Conservation (phyloP, 768 basidiomycete species). For the Kwoniella sp. region DNA sequence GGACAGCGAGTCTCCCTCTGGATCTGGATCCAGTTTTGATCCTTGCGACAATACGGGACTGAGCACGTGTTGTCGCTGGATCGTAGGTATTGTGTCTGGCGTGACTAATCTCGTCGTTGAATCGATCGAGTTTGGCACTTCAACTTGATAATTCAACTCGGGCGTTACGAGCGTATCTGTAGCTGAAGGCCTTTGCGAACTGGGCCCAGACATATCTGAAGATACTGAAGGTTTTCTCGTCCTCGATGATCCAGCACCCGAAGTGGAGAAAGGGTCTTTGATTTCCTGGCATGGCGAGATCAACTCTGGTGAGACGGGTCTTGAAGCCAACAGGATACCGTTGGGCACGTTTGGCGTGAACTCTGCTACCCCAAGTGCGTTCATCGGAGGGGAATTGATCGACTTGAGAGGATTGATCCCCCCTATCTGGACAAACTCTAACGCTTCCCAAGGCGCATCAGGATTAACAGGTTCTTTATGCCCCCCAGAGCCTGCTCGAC, state of each 20-base stretch:
- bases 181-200: conserved; percentile 9
- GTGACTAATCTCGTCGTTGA: conserved; percentile 12
- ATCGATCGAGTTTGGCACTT: conserved; percentile 11
- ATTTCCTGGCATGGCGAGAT: conserved; percentile 11
- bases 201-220: conserved; percentile 11
- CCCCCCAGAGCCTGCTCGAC: not conserved
- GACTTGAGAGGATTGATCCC: conserved; percentile 3
- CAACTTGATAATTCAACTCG: conserved; percentile 13
- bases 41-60: conserved; percentile 28
- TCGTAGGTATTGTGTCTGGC: conserved; percentile 6
- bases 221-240: conserved; percentile 10
- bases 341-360: conserved; percentile 11
- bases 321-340: conserved; percentile 16
- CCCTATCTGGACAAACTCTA: conserved; percentile 46
- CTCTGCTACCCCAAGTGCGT: not conserved
- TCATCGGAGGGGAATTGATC: not conserved
- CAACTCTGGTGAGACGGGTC: conserved; percentile 24
- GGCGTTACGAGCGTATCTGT: conserved; percentile 25
- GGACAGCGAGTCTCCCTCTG: not conserved
- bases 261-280: conserved; percentile 13
- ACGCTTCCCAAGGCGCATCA: conserved; percentile 45
- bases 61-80: conserved; percentile 13
- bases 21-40: conserved; percentile 8
- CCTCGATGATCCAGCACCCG: not conserved
- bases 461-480: conserved; percentile 23